Evolutionary conservation across 2,329 filamentous ascomycete genomes (phyloP), one percentile per base, ranked within the genome.

Genomic region (Pyrenophora seminiperda): DNA sequence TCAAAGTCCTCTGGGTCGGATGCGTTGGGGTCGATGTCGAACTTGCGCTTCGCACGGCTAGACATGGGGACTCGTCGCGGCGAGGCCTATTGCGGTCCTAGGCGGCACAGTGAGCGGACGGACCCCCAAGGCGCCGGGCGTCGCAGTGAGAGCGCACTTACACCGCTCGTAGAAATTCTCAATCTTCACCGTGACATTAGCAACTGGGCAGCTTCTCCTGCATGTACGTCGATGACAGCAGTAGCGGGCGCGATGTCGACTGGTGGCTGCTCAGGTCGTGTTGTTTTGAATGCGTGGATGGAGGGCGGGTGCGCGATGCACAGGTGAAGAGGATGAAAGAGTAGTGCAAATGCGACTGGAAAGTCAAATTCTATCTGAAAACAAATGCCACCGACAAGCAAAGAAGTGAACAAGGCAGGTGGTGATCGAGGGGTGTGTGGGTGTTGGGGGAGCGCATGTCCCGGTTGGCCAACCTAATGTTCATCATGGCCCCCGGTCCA

Each of bases 1-100:
- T 73, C 71, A 54, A 66, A 62, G 44, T 74, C 71, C 37, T 74
- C 68, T 15, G 71, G 70, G 32, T 74, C 71, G 29, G 71, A 74
- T 53, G 66, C 67, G 61, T 71, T 73, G 38, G 71, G 70, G 50
- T 74, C 71, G 58, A 73, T 65, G 47, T 71, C 66, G 43, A 71
- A 63, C 62, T 73, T 73, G 50, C 75, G 70, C 65, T 77, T 77
- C 34, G 60, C 61, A 52, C 69, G 68, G 58, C 59, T 66, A 62
- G 68, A 69, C 72, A 74, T 74, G 59, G 50, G 55, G 58, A 33
- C 47, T 58, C 37, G 55, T 53, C 49, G 61, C 56, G 58, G 59
- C 60, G 56, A 59, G 46, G 59, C 54, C 56, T 56, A 47, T 41
- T 57, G 56, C 53, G 49, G 52, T 53, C 54, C 57, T 61, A 31